These are phyloP conservation scores for Penicillium hesseltinei DNA, from an alignment of 2,329 filamentous ascomycete species.

Conservation along the genomic window DNA sequence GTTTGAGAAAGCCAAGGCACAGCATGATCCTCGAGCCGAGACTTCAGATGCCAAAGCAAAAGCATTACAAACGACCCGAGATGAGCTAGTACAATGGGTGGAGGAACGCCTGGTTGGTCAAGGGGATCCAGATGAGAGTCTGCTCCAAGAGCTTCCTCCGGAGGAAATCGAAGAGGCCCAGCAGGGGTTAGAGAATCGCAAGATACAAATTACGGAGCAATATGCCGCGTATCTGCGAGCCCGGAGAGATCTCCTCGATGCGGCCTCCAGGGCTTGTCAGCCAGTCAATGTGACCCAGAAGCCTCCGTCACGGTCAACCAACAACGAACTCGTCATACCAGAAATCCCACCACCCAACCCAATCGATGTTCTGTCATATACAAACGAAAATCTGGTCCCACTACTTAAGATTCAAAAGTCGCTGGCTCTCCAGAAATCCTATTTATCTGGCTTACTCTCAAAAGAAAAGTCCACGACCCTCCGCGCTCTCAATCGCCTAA, in stretches of 20 bases:
- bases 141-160: constrained; percentile 27
- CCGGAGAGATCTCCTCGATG: constrained; percentile 37
- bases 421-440: constrained; percentile 39
- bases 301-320: constrained; percentile 15
- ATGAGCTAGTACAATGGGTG: constrained; percentile 53
- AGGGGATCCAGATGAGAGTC: constrained; percentile 30
- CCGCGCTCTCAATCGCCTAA: constrained; percentile 40
- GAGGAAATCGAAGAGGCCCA: constrained; percentile 34
- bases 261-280: constrained; percentile 37
- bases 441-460: constrained; percentile 36
- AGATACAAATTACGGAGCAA: constrained; percentile 34
- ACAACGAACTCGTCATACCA: constrained; percentile 14
- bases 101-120: constrained; percentile 48
- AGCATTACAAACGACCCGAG: constrained; percentile 47
- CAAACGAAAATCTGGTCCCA: constrained; percentile 34
- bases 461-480: constrained; percentile 40
- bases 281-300: constrained; percentile 29
- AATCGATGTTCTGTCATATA: constrained; percentile 33
- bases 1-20: constrained; percentile 33
- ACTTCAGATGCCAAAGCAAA: constrained; percentile 25
- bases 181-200: constrained; percentile 32
- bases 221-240: constrained; percentile 39
- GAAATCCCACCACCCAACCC: constrained; percentile 24
- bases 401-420: constrained; percentile 38
- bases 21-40: constrained; percentile 14